Evolutionary conservation across 805 yeast genomes (phyloP), one percentile per base, ranked within the genome.

Genomic region (Barnettozyma populi): DNA sequence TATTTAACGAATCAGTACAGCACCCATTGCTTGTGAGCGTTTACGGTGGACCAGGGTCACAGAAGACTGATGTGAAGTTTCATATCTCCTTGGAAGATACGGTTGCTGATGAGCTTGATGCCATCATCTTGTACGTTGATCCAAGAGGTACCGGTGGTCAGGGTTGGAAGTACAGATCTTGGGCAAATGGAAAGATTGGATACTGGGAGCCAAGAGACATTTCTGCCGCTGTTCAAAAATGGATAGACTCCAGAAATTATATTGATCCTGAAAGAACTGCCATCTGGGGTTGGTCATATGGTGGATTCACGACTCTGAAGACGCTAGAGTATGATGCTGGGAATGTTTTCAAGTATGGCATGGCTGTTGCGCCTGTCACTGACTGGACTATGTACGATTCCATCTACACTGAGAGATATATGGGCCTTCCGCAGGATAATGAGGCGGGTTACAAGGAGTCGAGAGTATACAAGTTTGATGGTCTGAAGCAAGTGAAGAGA

Each of bases 271-370:
- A 73, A 1, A 70, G 70, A 48, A 78, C 84, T 4, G 87, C 89
- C 0, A 74, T 86, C 35, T 86, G 94, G 90, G 95, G 95, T 14
- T 86, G 94, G 90, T 83, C 90, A 0, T 86, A 85, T 63, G 95
- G 95, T 47, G 95, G 92, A 1, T 86, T 82, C 59, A 72, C 83
- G 8, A 82, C 92, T 0, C 65, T 86, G 45, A 86, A 86, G 61
- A 84, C 90, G 0, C 61, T 86, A 31, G 95, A 86, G 62, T 72
- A 69, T 42, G 95, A 86, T 59, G 58, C 63, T 13, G 82, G 86
- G 6, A 64, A 75, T 8, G 72, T 74, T 0, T 86, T 86, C 69
- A 80, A 81, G 51, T 86, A 75, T 59, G 94, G 92, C 8, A 79
- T 84, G 73, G 80, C 90, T 0, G 90, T 86, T 37, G 95, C 95